Base-by-base conservation (phyloP, 805 yeast genomes). In the Kluyveromyces wickerhamii region DNA sequence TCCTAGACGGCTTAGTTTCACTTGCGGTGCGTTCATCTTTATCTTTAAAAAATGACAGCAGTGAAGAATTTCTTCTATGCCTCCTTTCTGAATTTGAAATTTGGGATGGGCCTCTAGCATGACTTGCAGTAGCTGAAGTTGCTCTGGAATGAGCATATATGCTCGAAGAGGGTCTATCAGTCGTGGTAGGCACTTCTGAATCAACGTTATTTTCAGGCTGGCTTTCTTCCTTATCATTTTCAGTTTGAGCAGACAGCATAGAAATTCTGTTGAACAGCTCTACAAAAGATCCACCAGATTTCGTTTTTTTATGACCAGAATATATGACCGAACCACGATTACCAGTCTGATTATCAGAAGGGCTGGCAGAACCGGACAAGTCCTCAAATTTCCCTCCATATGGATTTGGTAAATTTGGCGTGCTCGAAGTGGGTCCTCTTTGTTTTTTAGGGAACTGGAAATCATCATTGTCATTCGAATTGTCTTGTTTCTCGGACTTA, bases 21-120 rank as follows among this genome's bases (percentile, higher is more conserved):
- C 37, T 27, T 17, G 39, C 38, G 4, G 32, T 35, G 9, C 25
- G 35, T 10, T 34, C 42, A 28, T 35, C 38, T 9, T 24, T 32
- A 21, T 40, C 40, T 32, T 48, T 52, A 42, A 72, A 52, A 42
- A 72, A 76, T 34, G 74, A 70, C 39, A 76, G 66, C 24, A 77
- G 57, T 0, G 84, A 76, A 0, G 82, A 74, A 39, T 74, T 77
- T 41, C 84, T 68, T 47, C 72, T 71, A 49, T 77, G 82, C 22
- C 54, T 51, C 28, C 51, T 55, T 7, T 49, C 54, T 18, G 48
- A 37, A 21, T 46, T 51, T 11, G 48, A 38, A 11, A 43, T 37
- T 17, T 43, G 48, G 8, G 48, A 41, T 6, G 42, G 47, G 15
- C 39, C 39, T 26, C 36, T 44, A 9, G 37, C 38, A 13, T 45